Percentiles rank a stretch among this genome's conserved stretches.
These are phyloP conservation scores for Orychophragmus violaceus DNA, from an alignment of 345 rosid genomes.

Conservation along the genomic window DNA sequence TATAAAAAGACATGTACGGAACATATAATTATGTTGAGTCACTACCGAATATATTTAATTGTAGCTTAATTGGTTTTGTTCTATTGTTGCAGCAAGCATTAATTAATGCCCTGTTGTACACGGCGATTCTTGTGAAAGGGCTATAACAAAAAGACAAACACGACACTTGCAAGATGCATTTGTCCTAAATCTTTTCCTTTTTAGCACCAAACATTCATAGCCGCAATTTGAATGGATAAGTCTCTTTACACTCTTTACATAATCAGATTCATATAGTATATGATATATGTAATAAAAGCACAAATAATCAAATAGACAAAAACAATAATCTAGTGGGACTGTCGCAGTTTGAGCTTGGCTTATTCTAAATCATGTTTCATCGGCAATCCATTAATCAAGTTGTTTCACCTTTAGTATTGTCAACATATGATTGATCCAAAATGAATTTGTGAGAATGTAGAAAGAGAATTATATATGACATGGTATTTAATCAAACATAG, in stretches of 20 bases:
- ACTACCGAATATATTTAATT: background rate
- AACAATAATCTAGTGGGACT: background rate
- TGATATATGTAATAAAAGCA: background rate
- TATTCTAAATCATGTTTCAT: background rate
- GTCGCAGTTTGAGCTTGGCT: background rate
- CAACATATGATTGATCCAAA: background rate
- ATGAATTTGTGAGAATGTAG: slow-evolving; percentile 1
- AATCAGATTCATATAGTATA: background rate
- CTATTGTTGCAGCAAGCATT: background rate
- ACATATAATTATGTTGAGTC: background rate
- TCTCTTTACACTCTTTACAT: slow-evolving; percentile 14
- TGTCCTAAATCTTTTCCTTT: slow-evolving; percentile 18
- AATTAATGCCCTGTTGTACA: slow-evolving; percentile 12
- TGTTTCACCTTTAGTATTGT: background rate
- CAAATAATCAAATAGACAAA: background rate
- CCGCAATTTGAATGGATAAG: slow-evolving; percentile 29
- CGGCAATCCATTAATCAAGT: background rate
- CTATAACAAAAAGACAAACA: slow-evolving; percentile 33
- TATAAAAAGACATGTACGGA: background rate
- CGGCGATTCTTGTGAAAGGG: slow-evolving; percentile 18
- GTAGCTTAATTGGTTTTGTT: background rate
- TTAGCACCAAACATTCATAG: slow-evolving; percentile 28
- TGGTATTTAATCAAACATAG: slow-evolving; percentile 12
- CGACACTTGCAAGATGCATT: slow-evolving; percentile 10
- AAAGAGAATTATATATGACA: background rate